These are phyloP conservation scores for Phylloporus sp. DNA, from an alignment of 768 basidiomycete species.

Conservation along the genomic window DNA sequence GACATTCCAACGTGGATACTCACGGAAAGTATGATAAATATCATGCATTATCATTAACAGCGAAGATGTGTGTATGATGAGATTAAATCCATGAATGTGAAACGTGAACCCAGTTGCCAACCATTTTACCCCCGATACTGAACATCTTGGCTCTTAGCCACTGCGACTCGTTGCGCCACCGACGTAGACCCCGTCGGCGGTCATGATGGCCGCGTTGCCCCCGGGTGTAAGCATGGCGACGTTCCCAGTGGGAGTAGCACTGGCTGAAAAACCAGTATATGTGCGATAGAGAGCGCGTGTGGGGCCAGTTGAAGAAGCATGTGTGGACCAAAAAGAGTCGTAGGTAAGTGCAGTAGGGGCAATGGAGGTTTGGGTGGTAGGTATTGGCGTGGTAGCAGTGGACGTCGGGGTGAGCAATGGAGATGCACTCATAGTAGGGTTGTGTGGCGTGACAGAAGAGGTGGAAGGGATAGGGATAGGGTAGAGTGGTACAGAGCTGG, in stretches of 20 bases:
- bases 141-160: background rate
- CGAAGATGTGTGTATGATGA: slow-evolving; percentile 21
- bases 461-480: background rate
- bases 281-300: slow-evolving; percentile 31
- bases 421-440: background rate
- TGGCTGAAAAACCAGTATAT: slow-evolving; percentile 26
- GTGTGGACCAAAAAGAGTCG: slow-evolving; percentile 62
- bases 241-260: slow-evolving; percentile 23
- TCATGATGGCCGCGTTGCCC: slow-evolving; percentile 30
- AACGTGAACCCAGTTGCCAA: background rate
- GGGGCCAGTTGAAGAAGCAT: slow-evolving; percentile 32
- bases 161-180: slow-evolving; percentile 20
- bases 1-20: background rate
- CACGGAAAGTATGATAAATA: background rate
- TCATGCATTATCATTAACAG: slow-evolving; percentile 10
- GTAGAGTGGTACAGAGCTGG: background rate
- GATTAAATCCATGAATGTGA: slow-evolving; percentile 23
- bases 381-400: slow-evolving; percentile 3
- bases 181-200: slow-evolving; percentile 31
- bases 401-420: background rate
- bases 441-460: background rate
- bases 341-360: slow-evolving; percentile 44
- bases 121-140: background rate
- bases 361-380: slow-evolving; percentile 6
- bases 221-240: slow-evolving; percentile 32